phyloP scores from a whole-genome alignment of 208 protist species.

The Naegleria gruberi region DNA sequence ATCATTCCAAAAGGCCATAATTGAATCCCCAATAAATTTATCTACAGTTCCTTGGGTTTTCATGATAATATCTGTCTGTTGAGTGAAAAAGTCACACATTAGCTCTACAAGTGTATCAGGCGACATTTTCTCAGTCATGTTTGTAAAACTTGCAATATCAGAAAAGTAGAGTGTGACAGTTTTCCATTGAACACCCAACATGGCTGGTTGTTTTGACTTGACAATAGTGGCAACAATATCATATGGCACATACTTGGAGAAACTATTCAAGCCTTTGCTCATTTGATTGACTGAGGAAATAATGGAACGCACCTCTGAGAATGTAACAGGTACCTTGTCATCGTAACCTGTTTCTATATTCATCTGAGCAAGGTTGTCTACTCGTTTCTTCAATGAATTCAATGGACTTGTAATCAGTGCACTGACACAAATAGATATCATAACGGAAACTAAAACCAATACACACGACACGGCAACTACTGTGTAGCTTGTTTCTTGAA shows the following conservation, averaged over 20 bases:
- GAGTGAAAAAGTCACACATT: background rate
- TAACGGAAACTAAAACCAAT: background rate
- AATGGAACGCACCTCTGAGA: background rate
- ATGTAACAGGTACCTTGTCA: background rate
- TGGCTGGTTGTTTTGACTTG: background rate
- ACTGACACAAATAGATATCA: background rate
- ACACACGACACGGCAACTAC: background rate
- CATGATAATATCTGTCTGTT: background rate
- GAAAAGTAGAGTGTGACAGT: background rate
- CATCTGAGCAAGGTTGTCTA: background rate
- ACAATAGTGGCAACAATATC: background rate
- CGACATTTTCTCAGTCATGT: background rate
- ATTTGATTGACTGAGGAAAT: background rate
- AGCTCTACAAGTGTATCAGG: background rate
- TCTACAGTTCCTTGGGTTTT: background rate
- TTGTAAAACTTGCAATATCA: slow-evolving; percentile 18
- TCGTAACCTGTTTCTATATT: background rate
- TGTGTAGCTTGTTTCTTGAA: background rate
- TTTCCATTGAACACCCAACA: background rate
- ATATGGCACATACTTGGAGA: background rate
- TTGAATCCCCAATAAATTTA: slow-evolving; percentile 19
- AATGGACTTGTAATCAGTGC: background rate
- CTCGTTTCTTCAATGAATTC: background rate
- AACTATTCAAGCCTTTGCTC: background rate
- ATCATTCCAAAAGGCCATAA: slow-evolving; percentile 26